Base-by-base conservation (phyloP, 1,284 basidiomycete genomes). In the Ustilago lituana region DNA sequence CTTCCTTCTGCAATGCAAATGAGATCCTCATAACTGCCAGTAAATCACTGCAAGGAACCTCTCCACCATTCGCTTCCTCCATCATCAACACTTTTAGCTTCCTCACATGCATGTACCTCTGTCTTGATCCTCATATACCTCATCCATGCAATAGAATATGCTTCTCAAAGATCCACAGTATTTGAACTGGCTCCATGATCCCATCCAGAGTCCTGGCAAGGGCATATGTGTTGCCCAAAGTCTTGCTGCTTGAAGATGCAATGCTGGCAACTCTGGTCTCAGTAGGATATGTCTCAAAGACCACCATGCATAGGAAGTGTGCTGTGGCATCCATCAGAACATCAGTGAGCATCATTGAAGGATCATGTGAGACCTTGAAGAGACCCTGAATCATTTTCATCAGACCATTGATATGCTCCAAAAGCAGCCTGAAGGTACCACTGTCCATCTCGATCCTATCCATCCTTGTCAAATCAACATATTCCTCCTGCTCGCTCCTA, bases 161-260 rank as follows among this genome's bases (percentile, higher is more conserved):
- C 17, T 38, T 38, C 37, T 38, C 37, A 20, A 38, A 38, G 17
- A 38, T n/a, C 37, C 37, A 38, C 11, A 38, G 11, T n/a, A 38
- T 38, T 9, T 38, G 37, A 38, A 38, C 37, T 5, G 17, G 37
- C 23, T 38, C 37, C 23, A 12, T 5, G 17, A 5, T 22, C 11
- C 37, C 37, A 4, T 38, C 37, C 12, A 5, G 5, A 19, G 37
- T 38, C 17, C 37, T 38, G 17, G 23, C 37, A 12, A 38, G 10
- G 3, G 37, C 37, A 12, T 20, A n/a, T n/a, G n/a, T n/a, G n/a
- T n/a, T n/a, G n/a, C n/a, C n/a, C n/a, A n/a, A n/a, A n/a, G n/a
- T n/a, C 17, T 11, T 22, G 15, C 37, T 17, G 3, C 19, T 12
- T 10, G 37, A 12, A 12, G 17, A 19, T 22, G 37, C 37, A 38